These are phyloP conservation scores for Daldinia loculata DNA, from an alignment of 495 filamentous ascomycete species.

Conservation along the genomic window DNA sequence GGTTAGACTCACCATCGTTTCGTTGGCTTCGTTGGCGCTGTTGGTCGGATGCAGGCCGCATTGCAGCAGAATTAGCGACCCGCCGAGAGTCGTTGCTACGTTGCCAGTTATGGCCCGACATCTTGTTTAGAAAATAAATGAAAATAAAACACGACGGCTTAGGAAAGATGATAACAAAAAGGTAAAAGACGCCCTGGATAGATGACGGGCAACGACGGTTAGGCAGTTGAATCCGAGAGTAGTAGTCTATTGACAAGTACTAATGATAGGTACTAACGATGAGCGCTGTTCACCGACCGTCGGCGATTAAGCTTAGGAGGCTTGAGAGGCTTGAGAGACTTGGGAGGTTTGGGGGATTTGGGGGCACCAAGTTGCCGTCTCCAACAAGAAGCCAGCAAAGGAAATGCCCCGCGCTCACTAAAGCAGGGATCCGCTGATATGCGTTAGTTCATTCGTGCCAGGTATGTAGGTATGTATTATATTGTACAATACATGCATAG, in stretches of 20 bases:
- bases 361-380: constrained; percentile 14
- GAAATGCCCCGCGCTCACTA: constrained; percentile 31
- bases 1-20: constrained; percentile 42
- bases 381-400: constrained; percentile 35
- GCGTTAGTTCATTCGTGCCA: constrained; percentile 42
- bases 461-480: constrained; percentile 14
- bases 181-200: neutral
- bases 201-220: constrained; percentile 11
- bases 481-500: constrained; percentile 20
- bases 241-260: constrained; percentile 15
- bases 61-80: constrained; percentile 27
- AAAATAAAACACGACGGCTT: neutral
- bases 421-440: constrained; percentile 38
- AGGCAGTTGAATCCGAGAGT: constrained; percentile 2
- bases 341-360: constrained; percentile 1
- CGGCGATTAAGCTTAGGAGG: constrained; percentile 20
- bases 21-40: constrained; percentile 39
- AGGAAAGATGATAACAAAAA: neutral
- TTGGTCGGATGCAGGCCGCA: constrained; percentile 35
- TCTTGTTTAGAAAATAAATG: constrained; percentile 6
- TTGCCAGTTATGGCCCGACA: constrained; percentile 39
- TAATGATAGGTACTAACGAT: constrained; percentile 11
- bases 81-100: constrained; percentile 30
- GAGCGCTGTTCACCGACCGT: constrained; percentile 21
- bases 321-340: constrained; percentile 5